Evolutionary conservation across 1,284 basidiomycete species (phyloP).

Genomic region (Tylopilus sp.): DNA sequence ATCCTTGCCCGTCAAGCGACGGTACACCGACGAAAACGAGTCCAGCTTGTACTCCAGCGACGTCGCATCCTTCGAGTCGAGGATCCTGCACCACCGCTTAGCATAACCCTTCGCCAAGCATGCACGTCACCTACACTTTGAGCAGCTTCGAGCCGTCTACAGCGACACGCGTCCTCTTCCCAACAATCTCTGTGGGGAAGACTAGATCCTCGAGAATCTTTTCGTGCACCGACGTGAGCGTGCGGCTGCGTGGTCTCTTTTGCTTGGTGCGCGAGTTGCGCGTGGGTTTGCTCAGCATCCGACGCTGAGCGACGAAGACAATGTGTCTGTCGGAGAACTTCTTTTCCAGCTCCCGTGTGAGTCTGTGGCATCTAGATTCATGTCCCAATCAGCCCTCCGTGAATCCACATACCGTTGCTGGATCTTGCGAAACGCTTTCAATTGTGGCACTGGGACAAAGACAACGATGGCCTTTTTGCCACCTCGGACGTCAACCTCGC

Average conservation of each 20-base stretch:
- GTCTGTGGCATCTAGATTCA: slow-evolving; percentile 49
- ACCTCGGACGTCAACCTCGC: slow-evolving; percentile 98
- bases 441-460: slow-evolving; percentile 96
- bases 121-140: slow-evolving; percentile 75
- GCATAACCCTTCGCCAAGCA: slow-evolving; percentile 12
- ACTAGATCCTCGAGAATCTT: slow-evolving; percentile 99
- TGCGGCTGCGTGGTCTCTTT: slow-evolving; percentile 96
- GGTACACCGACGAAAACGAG: slow-evolving; percentile 93
- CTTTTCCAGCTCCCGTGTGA: slow-evolving; percentile 99
- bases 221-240: slow-evolving; percentile 97
- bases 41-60: slow-evolving; percentile 99
- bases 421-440: slow-evolving; percentile 99
- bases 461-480: slow-evolving; percentile 99
- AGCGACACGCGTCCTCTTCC: slow-evolving; percentile 92
- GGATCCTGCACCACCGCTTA: slow-evolving; percentile 60
- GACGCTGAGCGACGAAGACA: slow-evolving; percentile 97
- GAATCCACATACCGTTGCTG: slow-evolving; percentile 80
- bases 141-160: slow-evolving; percentile 90
- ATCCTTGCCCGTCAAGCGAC: slow-evolving; percentile 91
- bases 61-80: slow-evolving; percentile 98
- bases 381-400: neutral
- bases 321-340: slow-evolving; percentile 99
- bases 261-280: slow-evolving; percentile 91
- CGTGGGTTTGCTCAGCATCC: slow-evolving; percentile 97
- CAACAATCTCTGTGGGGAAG: slow-evolving; percentile 98